These are phyloP conservation scores for Suhomyces sp. DNA, from an alignment of 805 yeast species.

Conservation along the genomic window DNA sequence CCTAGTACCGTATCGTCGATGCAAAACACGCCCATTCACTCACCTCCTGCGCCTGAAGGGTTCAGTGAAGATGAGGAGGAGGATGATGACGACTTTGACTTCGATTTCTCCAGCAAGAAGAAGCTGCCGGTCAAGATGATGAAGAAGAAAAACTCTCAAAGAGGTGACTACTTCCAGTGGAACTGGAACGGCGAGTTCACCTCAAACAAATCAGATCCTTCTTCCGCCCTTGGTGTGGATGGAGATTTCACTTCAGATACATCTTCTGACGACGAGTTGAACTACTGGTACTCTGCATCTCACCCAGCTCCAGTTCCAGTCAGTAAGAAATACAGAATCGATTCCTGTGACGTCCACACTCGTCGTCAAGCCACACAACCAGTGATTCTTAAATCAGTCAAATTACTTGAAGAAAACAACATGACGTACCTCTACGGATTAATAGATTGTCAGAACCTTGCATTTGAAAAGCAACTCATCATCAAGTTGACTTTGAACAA, in stretches of 20 bases:
- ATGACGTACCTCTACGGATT: constrained; percentile 20
- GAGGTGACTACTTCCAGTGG: constrained; percentile 27
- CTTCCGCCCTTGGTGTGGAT: constrained; percentile 3
- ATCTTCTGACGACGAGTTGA: constrained; percentile 21
- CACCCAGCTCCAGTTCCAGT: neutral
- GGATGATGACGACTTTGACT: constrained; percentile 5
- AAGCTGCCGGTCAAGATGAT: neutral
- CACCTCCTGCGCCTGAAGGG: constrained; percentile 20
- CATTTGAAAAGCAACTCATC: constrained; percentile 34
- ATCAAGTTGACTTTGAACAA: constrained; percentile 51
- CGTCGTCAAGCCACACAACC: constrained; percentile 15
- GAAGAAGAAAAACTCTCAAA: constrained; percentile 1
- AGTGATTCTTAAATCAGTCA: constrained; percentile 38
- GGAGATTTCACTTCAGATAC: constrained; percentile 21
- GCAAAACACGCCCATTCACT: constrained; percentile 50
- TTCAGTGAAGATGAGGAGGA: constrained; percentile 7
- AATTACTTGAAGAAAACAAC: constrained; percentile 17
- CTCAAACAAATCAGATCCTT: neutral
- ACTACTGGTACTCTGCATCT: constrained; percentile 8
- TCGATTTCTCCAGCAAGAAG: constrained; percentile 1
- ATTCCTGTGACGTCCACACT: constrained; percentile 13
- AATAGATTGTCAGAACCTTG: constrained; percentile 34
- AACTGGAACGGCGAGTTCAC: constrained; percentile 20
- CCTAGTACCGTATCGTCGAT: constrained; percentile 60
- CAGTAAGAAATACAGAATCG: constrained; percentile 14